Evolutionary conservation across 345 rosid genomes (phyloP), one percentile per base, ranked within the genome.

Genomic region (Sapria himalayana): DNA sequence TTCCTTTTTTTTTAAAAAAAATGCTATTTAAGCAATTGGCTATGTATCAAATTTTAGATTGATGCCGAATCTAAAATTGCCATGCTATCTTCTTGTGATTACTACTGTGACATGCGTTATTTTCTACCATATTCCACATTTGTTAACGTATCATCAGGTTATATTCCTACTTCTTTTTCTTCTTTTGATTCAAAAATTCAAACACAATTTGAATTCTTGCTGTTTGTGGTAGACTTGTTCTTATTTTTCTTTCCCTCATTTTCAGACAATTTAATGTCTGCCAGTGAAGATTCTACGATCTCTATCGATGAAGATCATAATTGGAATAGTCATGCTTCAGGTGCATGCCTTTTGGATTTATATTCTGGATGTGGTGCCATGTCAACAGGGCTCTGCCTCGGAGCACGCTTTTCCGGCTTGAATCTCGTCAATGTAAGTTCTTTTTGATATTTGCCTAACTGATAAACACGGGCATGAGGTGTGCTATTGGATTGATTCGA

Each of bases 331-430:
- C 58, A 25, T 16, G 29, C 22, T 35, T 33, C 39, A 13, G 62
- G 63, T 39, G 53, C 54, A 10, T 46, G 67, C 8, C 27, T 85
- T 61, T 42, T 80, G 3, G 96, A 85, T 43, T 61, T 80, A 40
- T 80, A 85, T 48, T 65, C 77, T 32, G 93, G 93, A 2, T 85
- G 96, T 59, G 91, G 93, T 4, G 93, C 81, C 5, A 76, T 85
- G 93, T 80, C 96, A 0, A 85, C 81, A 1, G 93, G 96, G 2
- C 50, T 85, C 22, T 72, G 85, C 46, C 65, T 76, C 12, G 89
- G 95, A 12, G 76, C 92, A 21, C 55, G 67, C 4, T 20, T 62
- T 11, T 54, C 77, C 15, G 71, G 78, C 5, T 18, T 56, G 9
- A 61, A 72, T 17, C 85, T 85, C 23, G 61, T 67, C 15, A 79